A percentile compares a stretch with the other conserved stretches of the same genome.
Evolutionary conservation across 768 basidiomycete genomes (phyloP).

Genomic region (Mrakia blollopis): DNA sequence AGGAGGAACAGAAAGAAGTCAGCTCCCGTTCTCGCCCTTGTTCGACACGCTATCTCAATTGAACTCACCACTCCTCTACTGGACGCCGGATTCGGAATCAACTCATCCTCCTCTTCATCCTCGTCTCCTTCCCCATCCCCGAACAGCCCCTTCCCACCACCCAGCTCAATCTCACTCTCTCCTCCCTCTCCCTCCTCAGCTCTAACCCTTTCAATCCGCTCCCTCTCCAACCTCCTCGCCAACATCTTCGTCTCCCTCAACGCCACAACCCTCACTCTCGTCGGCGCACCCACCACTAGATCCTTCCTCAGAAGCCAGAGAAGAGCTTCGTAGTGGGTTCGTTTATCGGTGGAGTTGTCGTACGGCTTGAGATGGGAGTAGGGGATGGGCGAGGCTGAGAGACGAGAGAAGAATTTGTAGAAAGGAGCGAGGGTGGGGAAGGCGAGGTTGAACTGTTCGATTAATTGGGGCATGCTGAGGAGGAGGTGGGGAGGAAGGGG

Average conservation of each 20-base stretch:
- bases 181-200: constrained; percentile 49
- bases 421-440: constrained; percentile 69
- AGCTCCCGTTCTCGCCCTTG: too few species aligned
- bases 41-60: not conserved
- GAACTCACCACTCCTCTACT: constrained; percentile 18
- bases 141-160: constrained; percentile 66
- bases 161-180: constrained; percentile 64
- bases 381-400: constrained; percentile 74
- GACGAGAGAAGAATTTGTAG: constrained; percentile 64
- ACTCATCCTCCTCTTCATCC: constrained; percentile 8
- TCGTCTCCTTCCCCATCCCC: not conserved
- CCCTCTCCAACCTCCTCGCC: constrained; percentile 17
- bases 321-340: constrained; percentile 70
- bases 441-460: constrained; percentile 56
- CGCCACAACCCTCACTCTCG: constrained; percentile 77
- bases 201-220: constrained; percentile 47
- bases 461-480: constrained; percentile 54
- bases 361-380: constrained; percentile 57
- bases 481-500: constrained; percentile 33
- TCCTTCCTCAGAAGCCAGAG: constrained; percentile 74
- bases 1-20: too few species aligned
- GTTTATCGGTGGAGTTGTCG: constrained; percentile 53
- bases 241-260: constrained; percentile 66
- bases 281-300: constrained; percentile 75
- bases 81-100: constrained; percentile 18